Conservation (phyloP, 1,139 yeast species). For the Petasospora fabianii region DNA sequence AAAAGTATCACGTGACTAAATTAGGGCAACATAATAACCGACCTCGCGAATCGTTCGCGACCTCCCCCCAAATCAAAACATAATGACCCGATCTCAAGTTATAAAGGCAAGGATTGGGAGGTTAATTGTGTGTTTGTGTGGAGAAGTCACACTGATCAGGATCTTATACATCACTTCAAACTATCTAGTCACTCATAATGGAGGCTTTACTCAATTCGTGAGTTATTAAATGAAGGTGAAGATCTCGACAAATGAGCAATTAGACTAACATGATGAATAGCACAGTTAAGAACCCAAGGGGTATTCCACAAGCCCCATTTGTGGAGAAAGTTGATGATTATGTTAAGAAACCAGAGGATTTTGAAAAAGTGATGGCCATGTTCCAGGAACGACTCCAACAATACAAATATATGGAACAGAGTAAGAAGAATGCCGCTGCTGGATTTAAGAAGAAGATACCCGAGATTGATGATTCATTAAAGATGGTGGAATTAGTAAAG, state of each 20-base stretch:
- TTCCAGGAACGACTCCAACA: conserved; percentile 78
- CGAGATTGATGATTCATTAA: conserved; percentile 80
- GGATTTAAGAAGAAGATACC: conserved; percentile 78
- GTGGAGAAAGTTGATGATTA: conserved; percentile 78
- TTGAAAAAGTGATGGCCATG: conserved; percentile 60
- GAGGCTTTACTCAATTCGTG: conserved; percentile 13
- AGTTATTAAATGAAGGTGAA: not conserved
- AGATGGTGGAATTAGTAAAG: conserved; percentile 61
- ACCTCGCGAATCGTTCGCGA: too few species aligned
- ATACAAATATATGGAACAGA: conserved; percentile 84
- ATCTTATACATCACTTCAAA: too few species aligned
- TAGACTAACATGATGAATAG: conserved; percentile 5
- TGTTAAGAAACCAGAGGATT: conserved; percentile 66
- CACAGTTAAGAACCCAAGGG: conserved; percentile 65
- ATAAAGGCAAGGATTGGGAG: not conserved
- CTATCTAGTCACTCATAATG: too few species aligned
- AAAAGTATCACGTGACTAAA: conserved; percentile 1
- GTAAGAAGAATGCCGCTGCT: conserved; percentile 64
- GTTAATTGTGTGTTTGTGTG: too few species aligned
- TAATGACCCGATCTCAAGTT: too few species aligned
- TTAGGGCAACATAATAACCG: conserved; percentile 1
- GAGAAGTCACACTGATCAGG: not conserved
- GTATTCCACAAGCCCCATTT: conserved; percentile 96
- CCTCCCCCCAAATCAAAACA: too few species aligned
- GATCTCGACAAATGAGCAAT: not conserved